These are phyloP conservation scores for Polyplosphaeria fusca DNA, from an alignment of 495 filamentous ascomycete species.

Conservation along the genomic window DNA sequence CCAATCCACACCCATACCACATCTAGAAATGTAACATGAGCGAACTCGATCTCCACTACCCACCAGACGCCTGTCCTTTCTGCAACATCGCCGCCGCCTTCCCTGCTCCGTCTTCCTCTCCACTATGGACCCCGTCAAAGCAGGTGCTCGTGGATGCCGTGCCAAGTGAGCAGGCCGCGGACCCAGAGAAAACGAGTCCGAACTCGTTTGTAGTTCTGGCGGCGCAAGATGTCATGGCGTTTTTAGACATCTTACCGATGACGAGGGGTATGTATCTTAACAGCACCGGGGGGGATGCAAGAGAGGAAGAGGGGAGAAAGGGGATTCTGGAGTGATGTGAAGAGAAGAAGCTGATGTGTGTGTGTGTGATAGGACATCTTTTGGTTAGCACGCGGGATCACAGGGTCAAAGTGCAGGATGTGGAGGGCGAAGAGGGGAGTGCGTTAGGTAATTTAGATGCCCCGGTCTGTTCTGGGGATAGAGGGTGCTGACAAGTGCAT, in stretches of 20 bases:
- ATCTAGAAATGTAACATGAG: too few species aligned
- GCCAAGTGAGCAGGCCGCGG: slow-evolving; percentile 25
- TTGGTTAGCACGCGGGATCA: slow-evolving; percentile 72
- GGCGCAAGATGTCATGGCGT: slow-evolving; percentile 69
- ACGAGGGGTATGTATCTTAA: slow-evolving; percentile 49
- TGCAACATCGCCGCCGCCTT: slow-evolving; percentile 56
- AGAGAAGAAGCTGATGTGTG: neutral
- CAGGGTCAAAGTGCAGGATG: slow-evolving; percentile 66
- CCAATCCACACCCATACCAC: too few species aligned
- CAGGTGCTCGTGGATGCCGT: slow-evolving; percentile 22
- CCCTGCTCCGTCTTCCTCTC: slow-evolving; percentile 24
- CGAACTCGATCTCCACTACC: slow-evolving; percentile 27
- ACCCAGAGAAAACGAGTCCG: slow-evolving; percentile 33
- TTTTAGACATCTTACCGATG: slow-evolving; percentile 87
- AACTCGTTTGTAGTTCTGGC: slow-evolving; percentile 65
- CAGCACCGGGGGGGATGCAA: too few species aligned
- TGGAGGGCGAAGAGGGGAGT: slow-evolving; percentile 62
- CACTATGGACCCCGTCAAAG: neutral
- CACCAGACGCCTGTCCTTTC: slow-evolving; percentile 56
- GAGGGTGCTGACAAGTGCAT: neutral
- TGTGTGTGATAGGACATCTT: slow-evolving; percentile 53
- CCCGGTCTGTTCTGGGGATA: too few species aligned
- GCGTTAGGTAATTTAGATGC: too few species aligned
- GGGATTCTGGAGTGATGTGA: neutral
- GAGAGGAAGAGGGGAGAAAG: neutral